Base-by-base conservation (phyloP, 2,329 filamentous ascomycete genomes). In the Colletotrichum endophyticum region DNA sequence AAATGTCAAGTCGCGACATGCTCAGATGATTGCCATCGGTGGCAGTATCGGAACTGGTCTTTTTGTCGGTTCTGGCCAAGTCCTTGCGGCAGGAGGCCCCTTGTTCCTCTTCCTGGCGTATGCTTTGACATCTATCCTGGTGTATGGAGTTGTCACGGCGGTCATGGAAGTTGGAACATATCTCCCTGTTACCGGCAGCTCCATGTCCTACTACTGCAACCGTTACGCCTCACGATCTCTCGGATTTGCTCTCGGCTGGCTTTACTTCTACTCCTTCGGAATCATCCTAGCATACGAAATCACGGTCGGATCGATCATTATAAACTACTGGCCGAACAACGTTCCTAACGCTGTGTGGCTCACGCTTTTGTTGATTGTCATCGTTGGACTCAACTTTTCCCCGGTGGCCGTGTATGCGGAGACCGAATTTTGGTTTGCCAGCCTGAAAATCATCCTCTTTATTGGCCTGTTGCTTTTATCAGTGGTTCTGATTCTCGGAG, bases 381-480 rank as follows among this genome's bases (percentile, higher is more conserved):
- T 80, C 22, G 56, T 57, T 25, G 76, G 66, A 19, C 74, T 81
- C 4, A 79, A 77, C 69, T 49, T 77, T 28, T 70, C 71, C 3
- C 74, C 75, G 1, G 75, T 77, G 8, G 44, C 22, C 34, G 53
- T 72, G 6, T 92, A 91, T 79, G 90, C 89, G 30, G 89, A 92
- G 84, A 84, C 91, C 16, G 89, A 91, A 78, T 91, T 91, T 78
- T 91, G 89, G 89, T 84, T 91, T 19, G 88, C 88, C 77, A 79
- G 91, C 32, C 82, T 91, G 53, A 91, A 91, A 80, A 88, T 89
- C 32, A 82, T 87, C 32, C 88, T 88, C 13, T 90, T 91, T 68
- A 84, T 89, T 9, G 87, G 92, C 67, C 93, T 94, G 80, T 92
- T 94, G 75, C 87, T 94, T 32, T 86, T 93, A 63, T 90, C 91